These are phyloP conservation scores for Biscutella auriculata DNA, from an alignment of 441 rosid species.

Conservation along the genomic window DNA sequence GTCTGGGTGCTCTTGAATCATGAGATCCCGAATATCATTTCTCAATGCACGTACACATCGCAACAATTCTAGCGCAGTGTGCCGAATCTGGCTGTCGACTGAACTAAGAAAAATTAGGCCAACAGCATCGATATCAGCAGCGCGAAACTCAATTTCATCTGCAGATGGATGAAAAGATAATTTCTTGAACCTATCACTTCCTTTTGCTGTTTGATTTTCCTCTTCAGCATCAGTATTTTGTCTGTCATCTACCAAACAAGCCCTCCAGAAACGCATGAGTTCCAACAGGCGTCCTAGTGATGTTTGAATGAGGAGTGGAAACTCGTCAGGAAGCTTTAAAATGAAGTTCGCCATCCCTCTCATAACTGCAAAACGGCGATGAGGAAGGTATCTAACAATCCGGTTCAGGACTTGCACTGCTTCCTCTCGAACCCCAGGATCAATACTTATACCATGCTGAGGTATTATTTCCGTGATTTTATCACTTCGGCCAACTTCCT, in stretches of 20 bases:
- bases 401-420: conserved; percentile 96
- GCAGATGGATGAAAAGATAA: conserved; percentile 62
- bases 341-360: conserved; percentile 98
- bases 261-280: conserved; percentile 99
- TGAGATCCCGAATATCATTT: conserved; percentile 70
- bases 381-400: conserved; percentile 82
- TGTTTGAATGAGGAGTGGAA: conserved; percentile 95
- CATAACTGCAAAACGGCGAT: conserved; percentile 96
- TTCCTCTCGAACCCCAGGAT: conserved; percentile 99
- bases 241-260: conserved; percentile 74
- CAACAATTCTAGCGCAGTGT: conserved; percentile 85
- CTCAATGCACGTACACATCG: conserved; percentile 96
- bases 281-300: conserved; percentile 90
- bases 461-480: conserved; percentile 98
- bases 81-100: conserved; percentile 96
- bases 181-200: conserved; percentile 58
- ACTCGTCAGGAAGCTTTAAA: conserved; percentile 91
- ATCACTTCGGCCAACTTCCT: conserved; percentile 97
- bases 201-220: conserved; percentile 34
- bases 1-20: conserved; percentile 50
- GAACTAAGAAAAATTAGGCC: conserved; percentile 95
- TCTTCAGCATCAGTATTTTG: conserved; percentile 39
- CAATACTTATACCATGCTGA: conserved; percentile 96
- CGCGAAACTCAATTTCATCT: conserved; percentile 73
- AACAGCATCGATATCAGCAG: conserved; percentile 95